Conservation (phyloP, 2,329 filamentous ascomycete species). For the Colletotrichum tropicicola region DNA sequence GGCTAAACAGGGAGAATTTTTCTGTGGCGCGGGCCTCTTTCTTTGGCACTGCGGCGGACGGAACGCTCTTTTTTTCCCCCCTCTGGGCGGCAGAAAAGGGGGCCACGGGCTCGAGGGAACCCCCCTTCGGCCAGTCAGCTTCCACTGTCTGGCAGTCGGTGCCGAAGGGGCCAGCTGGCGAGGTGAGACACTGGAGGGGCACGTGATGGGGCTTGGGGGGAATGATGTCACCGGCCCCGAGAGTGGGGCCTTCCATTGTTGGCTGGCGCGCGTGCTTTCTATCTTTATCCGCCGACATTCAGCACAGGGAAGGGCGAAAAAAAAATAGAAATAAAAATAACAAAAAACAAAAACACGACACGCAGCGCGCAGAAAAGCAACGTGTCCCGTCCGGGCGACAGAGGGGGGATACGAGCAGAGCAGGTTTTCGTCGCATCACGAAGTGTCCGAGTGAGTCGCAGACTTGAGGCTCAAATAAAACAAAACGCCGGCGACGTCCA, state of each 20-base stretch:
- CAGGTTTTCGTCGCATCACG: too few species aligned
- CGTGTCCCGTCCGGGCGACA: neutral
- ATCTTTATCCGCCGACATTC: neutral
- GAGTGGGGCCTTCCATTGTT: neutral
- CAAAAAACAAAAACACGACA: neutral
- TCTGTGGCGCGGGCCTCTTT: conserved; percentile 23
- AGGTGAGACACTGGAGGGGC: neutral
- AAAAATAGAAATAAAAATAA: neutral
- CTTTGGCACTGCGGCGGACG: neutral
- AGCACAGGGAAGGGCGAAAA: neutral
- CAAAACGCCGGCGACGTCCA: neutral
- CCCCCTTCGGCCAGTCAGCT: neutral
- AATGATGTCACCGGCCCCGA: neutral
- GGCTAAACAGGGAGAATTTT: conserved; percentile 31
- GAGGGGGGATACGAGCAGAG: neutral
- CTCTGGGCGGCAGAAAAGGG: neutral
- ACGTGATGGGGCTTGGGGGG: neutral
- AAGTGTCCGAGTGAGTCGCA: too few species aligned
- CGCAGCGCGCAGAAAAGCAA: neutral
- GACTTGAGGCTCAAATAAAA: neutral
- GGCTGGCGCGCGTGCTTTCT: neutral
- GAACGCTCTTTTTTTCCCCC: neutral
- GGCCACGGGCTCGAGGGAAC: neutral
- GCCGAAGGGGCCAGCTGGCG: neutral
- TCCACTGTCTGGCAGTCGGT: too few species aligned